These are phyloP conservation scores for Capronia epimyces DNA, from an alignment of 2,329 filamentous ascomycete genomes.

Conservation along the genomic window DNA sequence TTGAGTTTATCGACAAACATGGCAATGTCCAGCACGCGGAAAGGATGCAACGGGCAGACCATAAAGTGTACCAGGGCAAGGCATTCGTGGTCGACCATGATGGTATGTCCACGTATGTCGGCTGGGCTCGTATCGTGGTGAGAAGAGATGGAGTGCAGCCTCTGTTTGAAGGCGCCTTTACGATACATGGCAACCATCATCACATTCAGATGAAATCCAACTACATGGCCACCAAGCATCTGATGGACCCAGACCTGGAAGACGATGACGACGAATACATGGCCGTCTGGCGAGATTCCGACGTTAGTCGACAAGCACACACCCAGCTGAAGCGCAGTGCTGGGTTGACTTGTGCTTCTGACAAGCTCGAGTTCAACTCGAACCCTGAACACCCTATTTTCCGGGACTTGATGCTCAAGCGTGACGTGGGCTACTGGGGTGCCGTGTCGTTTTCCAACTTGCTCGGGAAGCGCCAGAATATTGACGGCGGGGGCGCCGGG, in stretches of 20 bases:
- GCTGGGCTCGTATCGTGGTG: constrained; percentile 80
- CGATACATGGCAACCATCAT: constrained; percentile 73
- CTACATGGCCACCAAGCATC: constrained; percentile 67
- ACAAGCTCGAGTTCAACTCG: constrained; percentile 74
- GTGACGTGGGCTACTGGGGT: constrained; percentile 52
- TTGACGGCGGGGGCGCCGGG: constrained; percentile 59
- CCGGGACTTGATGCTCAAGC: constrained; percentile 38
- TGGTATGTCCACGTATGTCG: constrained; percentile 69
- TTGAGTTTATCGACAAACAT: constrained; percentile 67
- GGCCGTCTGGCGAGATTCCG: constrained; percentile 88
- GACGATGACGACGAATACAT: constrained; percentile 64
- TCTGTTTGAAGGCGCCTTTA: constrained; percentile 85
- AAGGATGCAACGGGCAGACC: constrained; percentile 62
- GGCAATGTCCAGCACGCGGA: constrained; percentile 64
- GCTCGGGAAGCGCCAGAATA: constrained; percentile 61
- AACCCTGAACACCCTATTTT: constrained; percentile 64
- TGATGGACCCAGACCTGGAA: constrained; percentile 62
- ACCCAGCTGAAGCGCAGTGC: constrained; percentile 61
- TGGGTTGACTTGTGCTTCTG: constrained; percentile 61
- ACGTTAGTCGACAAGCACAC: constrained; percentile 56
- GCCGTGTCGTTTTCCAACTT: constrained; percentile 60
- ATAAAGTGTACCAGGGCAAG: constrained; percentile 78
- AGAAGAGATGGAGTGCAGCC: constrained; percentile 69
- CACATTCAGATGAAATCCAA: constrained; percentile 72
- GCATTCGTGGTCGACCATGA: constrained; percentile 62